Evolutionary conservation across 306 rosid species (phyloP), one percentile per base, ranked within the genome.

Genomic region (Lupinus albus): DNA sequence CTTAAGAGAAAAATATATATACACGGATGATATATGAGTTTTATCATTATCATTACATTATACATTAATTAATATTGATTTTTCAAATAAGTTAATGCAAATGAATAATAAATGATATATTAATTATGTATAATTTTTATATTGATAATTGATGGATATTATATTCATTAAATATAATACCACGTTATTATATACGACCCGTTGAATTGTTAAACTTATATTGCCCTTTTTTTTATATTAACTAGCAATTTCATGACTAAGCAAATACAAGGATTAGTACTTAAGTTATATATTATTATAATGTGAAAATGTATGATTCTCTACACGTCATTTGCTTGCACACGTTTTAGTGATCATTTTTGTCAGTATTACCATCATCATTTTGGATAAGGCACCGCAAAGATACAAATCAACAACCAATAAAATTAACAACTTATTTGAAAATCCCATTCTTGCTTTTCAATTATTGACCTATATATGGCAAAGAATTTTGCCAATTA

Each of bases 351-450:
- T 18, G 71, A 64, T 73, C 74, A 11, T 33, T 64, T 62, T 48
- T 44, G 48, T 18, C 61, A 21, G 41, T 16, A 11, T 9, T 47
- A 57, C 59, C 70, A 79, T 79, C 66, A 76, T 76, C 84, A 25
- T 65, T 83, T 68, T 42, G 79, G 86, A 78, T 83, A 83, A 85
- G 87, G 87, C 68, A 72, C 72, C 72, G 57, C 51, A 15, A 15
- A 21, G 36, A 35, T 64, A 49, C 70, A 0, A 42, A 38, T 61
- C 62, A 57, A 35, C 33, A 11, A 52, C 21, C 10, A 28, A 63
- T 65, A 28, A 39, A 65, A 41, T 59, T 45, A 76, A 70, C 8
- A 67, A 13, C n/a, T 41, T 5, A 76, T 61, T 68, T 71, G 61
- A 14, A 61, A 58, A 46, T 17, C 36, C 41, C 33, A n/a, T 55